Conservation (phyloP, 1,284 basidiomycete genomes). For the Uromyces viciae-fabae region DNA sequence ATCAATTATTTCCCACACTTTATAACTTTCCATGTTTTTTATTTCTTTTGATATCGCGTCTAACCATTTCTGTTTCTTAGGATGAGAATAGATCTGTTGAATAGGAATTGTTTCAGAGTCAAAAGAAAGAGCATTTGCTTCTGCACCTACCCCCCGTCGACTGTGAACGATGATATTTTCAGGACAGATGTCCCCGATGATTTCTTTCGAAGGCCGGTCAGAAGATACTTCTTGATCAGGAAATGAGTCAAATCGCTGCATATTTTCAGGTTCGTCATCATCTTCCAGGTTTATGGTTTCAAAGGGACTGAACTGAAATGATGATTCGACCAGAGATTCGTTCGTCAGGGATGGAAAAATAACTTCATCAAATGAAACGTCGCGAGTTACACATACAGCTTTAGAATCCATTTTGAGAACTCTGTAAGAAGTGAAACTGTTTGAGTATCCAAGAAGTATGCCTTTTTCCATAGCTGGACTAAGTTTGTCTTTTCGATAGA, state of each 20-base stretch:
- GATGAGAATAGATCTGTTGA: too few species aligned
- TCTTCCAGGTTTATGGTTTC: neutral
- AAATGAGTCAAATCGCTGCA: neutral
- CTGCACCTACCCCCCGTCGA: neutral
- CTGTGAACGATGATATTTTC: neutral
- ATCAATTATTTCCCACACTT: too few species aligned
- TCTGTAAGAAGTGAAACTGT: neutral
- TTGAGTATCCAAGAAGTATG: neutral
- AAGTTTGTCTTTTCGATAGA: neutral
- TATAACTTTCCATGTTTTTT: too few species aligned
- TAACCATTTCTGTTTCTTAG: too few species aligned
- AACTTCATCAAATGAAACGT: neutral
- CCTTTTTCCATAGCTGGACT: neutral
- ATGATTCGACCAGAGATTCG: neutral
- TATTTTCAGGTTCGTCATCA: neutral
- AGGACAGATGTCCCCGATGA: neutral
- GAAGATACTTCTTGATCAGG: neutral
- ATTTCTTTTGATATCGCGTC: too few species aligned
- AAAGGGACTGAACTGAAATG: neutral
- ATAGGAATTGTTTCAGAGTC: too few species aligned
- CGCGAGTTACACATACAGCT: neutral
- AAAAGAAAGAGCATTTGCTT: neutral
- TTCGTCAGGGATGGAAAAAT: neutral
- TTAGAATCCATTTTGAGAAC: neutral
- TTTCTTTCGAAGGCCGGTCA: neutral